Conservation (phyloP, 1,284 basidiomycete species). For the Ceratobasidium sp. region DNA sequence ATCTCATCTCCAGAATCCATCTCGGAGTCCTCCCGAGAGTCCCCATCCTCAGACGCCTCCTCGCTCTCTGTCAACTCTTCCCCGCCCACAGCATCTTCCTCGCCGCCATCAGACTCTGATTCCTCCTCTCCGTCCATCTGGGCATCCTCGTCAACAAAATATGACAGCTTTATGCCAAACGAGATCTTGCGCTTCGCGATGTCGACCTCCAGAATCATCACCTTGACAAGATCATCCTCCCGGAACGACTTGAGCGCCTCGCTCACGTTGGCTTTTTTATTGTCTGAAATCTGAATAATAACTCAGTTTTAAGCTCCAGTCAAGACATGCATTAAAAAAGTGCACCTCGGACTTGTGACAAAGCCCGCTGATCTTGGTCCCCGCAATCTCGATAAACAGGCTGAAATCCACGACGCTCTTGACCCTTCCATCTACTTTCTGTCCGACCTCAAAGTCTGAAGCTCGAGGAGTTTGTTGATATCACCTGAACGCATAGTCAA, state of each 20-base stretch:
- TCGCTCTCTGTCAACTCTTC: conserved; percentile 52
- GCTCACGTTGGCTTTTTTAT: conserved; percentile 80
- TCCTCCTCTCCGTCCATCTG: conserved; percentile 58
- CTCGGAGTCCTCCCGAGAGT: conserved; percentile 52
- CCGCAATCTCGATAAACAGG: conserved; percentile 89
- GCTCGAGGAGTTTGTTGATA: conserved; percentile 61
- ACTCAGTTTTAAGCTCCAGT: conserved; percentile 49
- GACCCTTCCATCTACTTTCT: conserved; percentile 80
- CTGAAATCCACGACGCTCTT: conserved; percentile 90
- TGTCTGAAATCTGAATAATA: conserved; percentile 78
- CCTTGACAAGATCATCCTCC: conserved; percentile 89
- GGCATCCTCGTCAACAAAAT: conserved; percentile 69
- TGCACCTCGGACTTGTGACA: conserved; percentile 93
- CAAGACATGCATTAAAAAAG: conserved; percentile 28
- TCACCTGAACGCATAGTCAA: conserved; percentile 82
- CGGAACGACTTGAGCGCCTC: conserved; percentile 86
- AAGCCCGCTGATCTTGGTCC: conserved; percentile 85
- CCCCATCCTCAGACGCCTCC: conserved; percentile 52
- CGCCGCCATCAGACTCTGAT: conserved; percentile 50
- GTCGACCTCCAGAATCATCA: conserved; percentile 80
- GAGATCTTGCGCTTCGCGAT: conserved; percentile 82
- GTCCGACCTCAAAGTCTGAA: conserved; percentile 75
- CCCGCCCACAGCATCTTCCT: conserved; percentile 50
- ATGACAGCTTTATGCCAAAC: conserved; percentile 90
- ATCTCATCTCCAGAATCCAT: conserved; percentile 51